Evolutionary conservation across 257 asterid genomes (phyloP).

Genomic region (Solanum chaucha): DNA sequence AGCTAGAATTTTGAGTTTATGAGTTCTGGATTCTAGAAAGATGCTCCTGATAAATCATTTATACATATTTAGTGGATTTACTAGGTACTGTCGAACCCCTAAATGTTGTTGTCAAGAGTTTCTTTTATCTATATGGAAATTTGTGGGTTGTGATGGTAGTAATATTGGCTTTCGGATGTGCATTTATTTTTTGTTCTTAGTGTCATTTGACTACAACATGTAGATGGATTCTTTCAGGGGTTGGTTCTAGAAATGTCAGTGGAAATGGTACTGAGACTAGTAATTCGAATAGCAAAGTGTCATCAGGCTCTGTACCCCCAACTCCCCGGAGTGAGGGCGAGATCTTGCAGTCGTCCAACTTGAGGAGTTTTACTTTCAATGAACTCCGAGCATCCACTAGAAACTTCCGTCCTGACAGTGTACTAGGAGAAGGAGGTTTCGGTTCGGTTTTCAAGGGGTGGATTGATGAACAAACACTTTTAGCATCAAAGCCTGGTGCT

Average conservation of each 20-base stretch:
- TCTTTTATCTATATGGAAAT: background rate
- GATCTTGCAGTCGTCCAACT: constrained; percentile 69
- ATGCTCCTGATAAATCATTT: background rate
- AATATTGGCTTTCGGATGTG: background rate
- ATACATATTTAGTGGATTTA: background rate
- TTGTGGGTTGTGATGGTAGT: background rate
- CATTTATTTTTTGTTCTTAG: background rate
- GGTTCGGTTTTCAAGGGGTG: constrained; percentile 92
- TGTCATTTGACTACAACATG: background rate
- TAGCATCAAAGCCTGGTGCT: constrained; percentile 63
- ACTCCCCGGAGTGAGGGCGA: constrained; percentile 87
- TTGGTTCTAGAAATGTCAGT: constrained; percentile 30
- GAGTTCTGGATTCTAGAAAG: background rate
- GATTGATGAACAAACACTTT: constrained; percentile 56
- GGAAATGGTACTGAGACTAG: constrained; percentile 45
- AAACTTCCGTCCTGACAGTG: constrained; percentile 85
- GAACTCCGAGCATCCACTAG: constrained; percentile 74
- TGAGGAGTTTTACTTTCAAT: constrained; percentile 56
- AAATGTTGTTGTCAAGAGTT: background rate
- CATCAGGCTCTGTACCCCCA: constrained; percentile 53
- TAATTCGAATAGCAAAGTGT: constrained; percentile 49
- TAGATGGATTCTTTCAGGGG: constrained; percentile 3
- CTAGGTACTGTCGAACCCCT: no score
- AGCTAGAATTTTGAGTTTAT: background rate
- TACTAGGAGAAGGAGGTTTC: constrained; percentile 87